Base-by-base conservation (phyloP, 768 basidiomycete species). In the Naganishia vaughanmartiniae region DNA sequence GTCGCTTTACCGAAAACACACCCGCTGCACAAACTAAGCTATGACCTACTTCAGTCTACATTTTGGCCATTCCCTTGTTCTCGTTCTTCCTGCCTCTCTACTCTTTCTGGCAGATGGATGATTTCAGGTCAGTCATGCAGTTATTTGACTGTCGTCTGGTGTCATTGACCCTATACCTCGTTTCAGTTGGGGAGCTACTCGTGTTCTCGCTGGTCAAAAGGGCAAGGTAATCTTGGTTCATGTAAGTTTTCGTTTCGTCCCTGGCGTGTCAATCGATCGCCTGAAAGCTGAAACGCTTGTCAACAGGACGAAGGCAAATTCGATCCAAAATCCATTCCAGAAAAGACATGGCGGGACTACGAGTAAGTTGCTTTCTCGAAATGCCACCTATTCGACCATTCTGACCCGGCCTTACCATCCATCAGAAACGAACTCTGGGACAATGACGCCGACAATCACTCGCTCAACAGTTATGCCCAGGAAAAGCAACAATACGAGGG, bases 31-130 rank as follows among this genome's bases (percentile, higher is more conserved):
- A 69, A 34, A 55, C 67, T 53, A 14, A 53, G 36, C 30, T 92
- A 92, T 92, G 90, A 76, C 92, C 34, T 91, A 3, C 46, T 17
- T 34, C 67, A 79, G 78, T 99, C 83, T 99, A 98, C 82, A 92
- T 98, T 78, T 80, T 93, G 45, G 93, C 95, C 68, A 91, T 97
- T 73, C 94, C 94, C 4, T 86, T 88, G 53, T 96, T 95, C 84
- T 93, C 92, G 9, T 91, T 96, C 85, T 86, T 91, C 84, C 86
- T 97, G 31, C 94, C 93, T 4, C 83, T 96, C 15, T 94, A 93
- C 80, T 93, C 92, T 6, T 95, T 97, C 89, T 98, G 93, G 94
- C 86, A 84, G 74, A 96, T 97, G 93, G 94, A 95, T 80, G 93
- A 95, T 82, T 96, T 95, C 87, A 63, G 60, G 60, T 63, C 26